Evolutionary conservation across 176 grass and related monocot species (phyloP).

Genomic region (Ensete glaucum): DNA sequence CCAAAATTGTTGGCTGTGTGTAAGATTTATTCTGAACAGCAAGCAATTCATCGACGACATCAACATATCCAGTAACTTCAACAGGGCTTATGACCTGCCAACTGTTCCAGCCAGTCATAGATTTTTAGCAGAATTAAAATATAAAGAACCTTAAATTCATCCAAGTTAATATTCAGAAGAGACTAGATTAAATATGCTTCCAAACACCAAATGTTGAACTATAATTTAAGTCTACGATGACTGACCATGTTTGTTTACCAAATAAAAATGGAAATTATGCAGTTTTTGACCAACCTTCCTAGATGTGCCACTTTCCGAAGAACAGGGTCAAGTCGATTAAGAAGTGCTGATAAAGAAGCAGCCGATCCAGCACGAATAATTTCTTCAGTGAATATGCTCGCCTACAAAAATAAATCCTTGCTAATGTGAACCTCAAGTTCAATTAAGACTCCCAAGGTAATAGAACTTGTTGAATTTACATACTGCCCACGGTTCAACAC

Average conservation of each 20-base stretch:
- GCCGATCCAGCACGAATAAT: constrained; percentile 95
- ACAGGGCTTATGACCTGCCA: constrained; percentile 97
- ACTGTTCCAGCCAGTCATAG: constrained; percentile 36
- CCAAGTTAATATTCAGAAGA: not conserved
- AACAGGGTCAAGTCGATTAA: constrained; percentile 94
- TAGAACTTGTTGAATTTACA: constrained; percentile 25
- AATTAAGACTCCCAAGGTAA: constrained; percentile 23
- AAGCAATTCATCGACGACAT: constrained; percentile 64
- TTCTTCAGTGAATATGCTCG: constrained; percentile 94
- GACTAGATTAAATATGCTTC: not conserved
- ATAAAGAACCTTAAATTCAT: not conserved
- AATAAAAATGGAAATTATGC: not conserved
- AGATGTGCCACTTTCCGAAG: constrained; percentile 72
- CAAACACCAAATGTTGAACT: not conserved
- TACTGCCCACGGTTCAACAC: constrained; percentile 72
- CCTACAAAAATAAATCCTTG: constrained; percentile 30
- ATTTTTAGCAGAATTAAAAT: constrained; percentile 3
- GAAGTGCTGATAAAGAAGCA: constrained; percentile 83
- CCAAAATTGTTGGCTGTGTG: constrained; percentile 65
- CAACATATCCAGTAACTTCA: constrained; percentile 82
- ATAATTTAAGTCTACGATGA: not conserved
- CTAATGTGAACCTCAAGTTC: not conserved
- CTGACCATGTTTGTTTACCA: not conserved
- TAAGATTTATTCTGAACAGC: constrained; percentile 83
- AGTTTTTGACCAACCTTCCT: constrained; percentile 47